Conservation (phyloP, 1,284 basidiomycete genomes). For the Trametes polyzona region DNA sequence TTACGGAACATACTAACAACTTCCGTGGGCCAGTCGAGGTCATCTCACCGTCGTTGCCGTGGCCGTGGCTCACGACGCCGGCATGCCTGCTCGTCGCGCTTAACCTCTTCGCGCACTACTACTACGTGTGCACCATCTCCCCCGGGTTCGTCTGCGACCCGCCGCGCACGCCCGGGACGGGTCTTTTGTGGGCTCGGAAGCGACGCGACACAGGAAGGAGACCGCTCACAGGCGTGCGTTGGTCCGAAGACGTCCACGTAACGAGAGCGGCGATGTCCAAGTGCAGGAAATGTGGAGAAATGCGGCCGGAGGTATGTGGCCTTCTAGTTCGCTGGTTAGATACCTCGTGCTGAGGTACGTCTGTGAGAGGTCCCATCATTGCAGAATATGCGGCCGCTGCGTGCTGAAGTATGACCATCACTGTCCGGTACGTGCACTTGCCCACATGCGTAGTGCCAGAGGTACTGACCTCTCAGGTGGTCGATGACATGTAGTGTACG, state of each 20-base stretch:
- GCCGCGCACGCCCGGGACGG: constrained; percentile 42
- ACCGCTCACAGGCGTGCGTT: constrained; percentile 41
- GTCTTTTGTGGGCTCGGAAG: constrained; percentile 59
- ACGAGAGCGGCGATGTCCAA: constrained; percentile 57
- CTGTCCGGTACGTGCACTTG: constrained; percentile 70
- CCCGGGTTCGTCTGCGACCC: constrained; percentile 74
- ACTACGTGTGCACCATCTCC: constrained; percentile 75
- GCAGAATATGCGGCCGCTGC: constrained; percentile 90
- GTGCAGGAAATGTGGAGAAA: constrained; percentile 71
- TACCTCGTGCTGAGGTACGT: constrained; percentile 23
- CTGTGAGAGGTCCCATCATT: constrained; percentile 89
- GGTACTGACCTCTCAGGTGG: not conserved
- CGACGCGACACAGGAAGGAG: constrained; percentile 29
- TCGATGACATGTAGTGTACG: constrained; percentile 46
- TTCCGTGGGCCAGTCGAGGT: constrained; percentile 71
- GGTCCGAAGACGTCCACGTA: constrained; percentile 50
- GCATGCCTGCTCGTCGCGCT: constrained; percentile 74
- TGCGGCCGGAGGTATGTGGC: constrained; percentile 81
- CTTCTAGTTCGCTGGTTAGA: not conserved
- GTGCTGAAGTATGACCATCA: constrained; percentile 96
- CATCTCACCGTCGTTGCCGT: constrained; percentile 59
- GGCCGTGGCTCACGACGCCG: constrained; percentile 61
- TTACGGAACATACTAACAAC: not conserved
- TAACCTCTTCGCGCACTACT: constrained; percentile 86
- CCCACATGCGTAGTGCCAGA: not conserved